Percentiles rank a stretch among this genome's conserved stretches.
These are phyloP conservation scores for Gaultheria prostrata DNA, from an alignment of 148 eudicot species.

Conservation along the genomic window DNA sequence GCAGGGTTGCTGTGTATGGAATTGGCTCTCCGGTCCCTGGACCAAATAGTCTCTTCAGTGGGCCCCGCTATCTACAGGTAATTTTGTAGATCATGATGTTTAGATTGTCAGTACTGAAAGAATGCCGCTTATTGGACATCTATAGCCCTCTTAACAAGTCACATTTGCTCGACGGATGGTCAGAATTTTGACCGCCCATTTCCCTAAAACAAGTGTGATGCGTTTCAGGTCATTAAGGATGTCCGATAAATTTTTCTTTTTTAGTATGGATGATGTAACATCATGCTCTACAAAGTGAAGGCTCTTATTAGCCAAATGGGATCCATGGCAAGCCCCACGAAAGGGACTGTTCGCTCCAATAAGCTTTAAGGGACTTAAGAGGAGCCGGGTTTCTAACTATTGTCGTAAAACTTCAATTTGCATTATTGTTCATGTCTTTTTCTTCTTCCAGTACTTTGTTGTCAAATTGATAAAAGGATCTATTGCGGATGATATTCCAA, in stretches of 20 bases:
- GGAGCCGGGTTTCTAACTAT: background rate
- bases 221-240: background rate
- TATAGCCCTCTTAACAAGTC: background rate
- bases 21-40: background rate
- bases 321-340: background rate
- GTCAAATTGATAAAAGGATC: slow-evolving; percentile 42
- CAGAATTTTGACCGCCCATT: background rate
- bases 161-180: background rate
- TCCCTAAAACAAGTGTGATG: background rate
- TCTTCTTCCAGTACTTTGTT: slow-evolving; percentile 49
- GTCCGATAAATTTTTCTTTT: background rate
- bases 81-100: background rate
- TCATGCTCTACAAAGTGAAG: background rate
- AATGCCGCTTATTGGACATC: background rate
- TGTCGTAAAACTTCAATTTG: slow-evolving; percentile 27
- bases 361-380: background rate
- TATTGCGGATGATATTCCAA: slow-evolving; percentile 53
- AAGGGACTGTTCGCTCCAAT: background rate
- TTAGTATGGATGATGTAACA: background rate
- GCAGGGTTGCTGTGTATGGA: background rate
- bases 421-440: slow-evolving; percentile 39
- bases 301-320: background rate
- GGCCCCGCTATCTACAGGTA: background rate
- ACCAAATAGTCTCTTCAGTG: background rate
- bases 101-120: background rate